Percentiles rank a stretch among this genome's conserved stretches.
These are phyloP conservation scores for Thielaviopsis cerberus DNA, from an alignment of 2,329 filamentous ascomycete genomes.

Conservation along the genomic window DNA sequence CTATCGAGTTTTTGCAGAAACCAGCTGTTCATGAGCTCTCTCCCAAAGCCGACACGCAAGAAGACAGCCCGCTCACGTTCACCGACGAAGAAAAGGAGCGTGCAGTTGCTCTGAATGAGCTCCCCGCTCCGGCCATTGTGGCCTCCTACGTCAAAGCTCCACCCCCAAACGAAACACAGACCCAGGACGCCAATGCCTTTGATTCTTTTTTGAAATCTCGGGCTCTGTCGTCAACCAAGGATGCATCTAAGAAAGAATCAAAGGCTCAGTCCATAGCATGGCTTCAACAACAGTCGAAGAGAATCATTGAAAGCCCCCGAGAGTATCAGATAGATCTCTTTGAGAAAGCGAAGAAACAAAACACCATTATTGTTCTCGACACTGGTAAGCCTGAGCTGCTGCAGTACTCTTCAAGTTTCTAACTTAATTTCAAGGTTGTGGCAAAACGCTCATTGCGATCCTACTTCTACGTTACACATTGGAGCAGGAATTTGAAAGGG, in stretches of 20 bases:
- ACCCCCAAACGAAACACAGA: neutral
- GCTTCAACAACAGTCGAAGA: slow-evolving; percentile 18
- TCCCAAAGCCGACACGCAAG: neutral
- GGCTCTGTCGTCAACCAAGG: neutral
- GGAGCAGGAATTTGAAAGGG: slow-evolving; percentile 55
- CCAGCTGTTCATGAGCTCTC: neutral
- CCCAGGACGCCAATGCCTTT: neutral
- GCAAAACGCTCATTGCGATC: slow-evolving; percentile 91
- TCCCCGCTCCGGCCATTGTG: neutral
- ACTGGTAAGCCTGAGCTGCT: slow-evolving; percentile 37
- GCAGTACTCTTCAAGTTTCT: slow-evolving; percentile 9
- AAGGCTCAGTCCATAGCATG: slow-evolving; percentile 5
- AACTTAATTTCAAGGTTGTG: slow-evolving; percentile 43
- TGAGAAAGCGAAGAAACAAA: slow-evolving; percentile 64
- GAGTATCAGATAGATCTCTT: slow-evolving; percentile 90
- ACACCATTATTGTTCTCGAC: slow-evolving; percentile 82
- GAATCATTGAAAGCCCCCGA: slow-evolving; percentile 57
- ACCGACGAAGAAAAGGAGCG: neutral
- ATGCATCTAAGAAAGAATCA: neutral
- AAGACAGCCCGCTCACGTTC: neutral
- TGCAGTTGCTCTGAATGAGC: neutral
- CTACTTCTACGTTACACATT: slow-evolving; percentile 62
- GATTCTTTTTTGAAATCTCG: neutral
- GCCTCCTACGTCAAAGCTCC: neutral
- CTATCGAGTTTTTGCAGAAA: too few species aligned